Conservation (phyloP, 805 yeast species). For the Helenozyma baotianmanensis region DNA sequence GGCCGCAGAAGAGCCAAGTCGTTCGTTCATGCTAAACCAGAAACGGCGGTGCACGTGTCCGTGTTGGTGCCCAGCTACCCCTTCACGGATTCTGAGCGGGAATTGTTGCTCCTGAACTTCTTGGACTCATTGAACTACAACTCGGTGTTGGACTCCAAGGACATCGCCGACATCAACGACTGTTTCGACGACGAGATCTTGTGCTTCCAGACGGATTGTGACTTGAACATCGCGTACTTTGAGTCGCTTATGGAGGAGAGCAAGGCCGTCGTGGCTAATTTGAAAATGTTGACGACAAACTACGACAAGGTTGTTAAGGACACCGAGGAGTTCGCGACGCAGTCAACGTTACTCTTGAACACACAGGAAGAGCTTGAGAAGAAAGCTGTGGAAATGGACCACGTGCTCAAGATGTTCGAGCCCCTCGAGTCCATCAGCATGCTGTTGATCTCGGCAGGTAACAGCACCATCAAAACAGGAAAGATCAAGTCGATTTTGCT, state of each 20-base stretch:
- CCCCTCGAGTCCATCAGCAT: constrained; percentile 66
- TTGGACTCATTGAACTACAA: constrained; percentile 39
- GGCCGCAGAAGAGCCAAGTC: not conserved
- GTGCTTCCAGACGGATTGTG: constrained; percentile 32
- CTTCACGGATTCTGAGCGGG: constrained; percentile 34
- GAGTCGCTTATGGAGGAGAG: constrained; percentile 42
- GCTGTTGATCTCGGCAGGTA: constrained; percentile 60
- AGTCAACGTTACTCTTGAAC: constrained; percentile 47
- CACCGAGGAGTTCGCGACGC: constrained; percentile 58
- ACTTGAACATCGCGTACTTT: constrained; percentile 16
- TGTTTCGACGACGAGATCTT: constrained; percentile 28
- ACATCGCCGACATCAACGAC: constrained; percentile 37
- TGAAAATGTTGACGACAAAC: constrained; percentile 45
- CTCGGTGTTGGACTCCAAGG: constrained; percentile 34
- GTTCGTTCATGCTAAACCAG: not conserved
- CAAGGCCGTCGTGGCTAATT: constrained; percentile 36
- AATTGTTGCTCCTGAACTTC: constrained; percentile 28
- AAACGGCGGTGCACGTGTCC: no score
- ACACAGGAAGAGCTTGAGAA: constrained; percentile 40
- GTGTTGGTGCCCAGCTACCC: constrained; percentile 27
- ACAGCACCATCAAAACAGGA: constrained; percentile 51
- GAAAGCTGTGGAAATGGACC: constrained; percentile 42
- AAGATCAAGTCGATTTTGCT: constrained; percentile 36
- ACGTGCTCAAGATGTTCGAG: constrained; percentile 58
- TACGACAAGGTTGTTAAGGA: constrained; percentile 57